A percentile compares a stretch with the other conserved stretches of the same genome.
phyloP scores from a whole-genome alignment of 129 eudicot genomes.

The Logfia minima region DNA sequence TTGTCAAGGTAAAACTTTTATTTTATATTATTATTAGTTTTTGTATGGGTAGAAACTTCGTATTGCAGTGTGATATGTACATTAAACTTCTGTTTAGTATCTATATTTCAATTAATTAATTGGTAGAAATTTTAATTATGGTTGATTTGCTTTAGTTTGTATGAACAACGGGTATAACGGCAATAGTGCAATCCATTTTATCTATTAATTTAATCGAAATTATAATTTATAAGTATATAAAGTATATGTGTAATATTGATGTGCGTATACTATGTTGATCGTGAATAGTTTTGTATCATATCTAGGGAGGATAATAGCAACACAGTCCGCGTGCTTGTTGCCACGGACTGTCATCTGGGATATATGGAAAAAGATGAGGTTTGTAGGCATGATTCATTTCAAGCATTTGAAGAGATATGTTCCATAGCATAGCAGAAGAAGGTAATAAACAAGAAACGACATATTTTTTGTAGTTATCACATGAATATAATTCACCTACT shows the following conservation, averaged over 20 bases:
- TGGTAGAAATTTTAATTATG: conserved; percentile 4
- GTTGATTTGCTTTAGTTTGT: not conserved
- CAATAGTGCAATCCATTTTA: not conserved
- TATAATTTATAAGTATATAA: not conserved
- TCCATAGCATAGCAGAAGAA: conserved; percentile 86
- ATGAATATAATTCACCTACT: not conserved
- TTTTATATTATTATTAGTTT: not conserved
- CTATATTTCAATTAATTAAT: not conserved
- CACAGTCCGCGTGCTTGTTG: conserved; percentile 80
- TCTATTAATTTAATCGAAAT: not conserved
- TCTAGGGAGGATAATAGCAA: conserved; percentile 73
- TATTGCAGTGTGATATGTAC: not conserved
- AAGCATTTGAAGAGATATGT: conserved; percentile 96
- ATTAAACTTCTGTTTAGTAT: not conserved
- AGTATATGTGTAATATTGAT: not conserved
- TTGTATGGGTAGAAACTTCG: not conserved
- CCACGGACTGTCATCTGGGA: conserved; percentile 96
- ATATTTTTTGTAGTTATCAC: not conserved
- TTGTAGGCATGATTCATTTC: conserved; percentile 91
- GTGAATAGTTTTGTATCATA: conserved; percentile 12
- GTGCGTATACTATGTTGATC: conserved; percentile 9
- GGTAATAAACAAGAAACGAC: conserved; percentile 37
- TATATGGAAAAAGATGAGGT: conserved; percentile 98
- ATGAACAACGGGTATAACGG: not conserved
- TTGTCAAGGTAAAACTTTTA: conserved; percentile 36